Base-by-base conservation (phyloP, 805 yeast species). In the Kodamaea kaohsiungensis region DNA sequence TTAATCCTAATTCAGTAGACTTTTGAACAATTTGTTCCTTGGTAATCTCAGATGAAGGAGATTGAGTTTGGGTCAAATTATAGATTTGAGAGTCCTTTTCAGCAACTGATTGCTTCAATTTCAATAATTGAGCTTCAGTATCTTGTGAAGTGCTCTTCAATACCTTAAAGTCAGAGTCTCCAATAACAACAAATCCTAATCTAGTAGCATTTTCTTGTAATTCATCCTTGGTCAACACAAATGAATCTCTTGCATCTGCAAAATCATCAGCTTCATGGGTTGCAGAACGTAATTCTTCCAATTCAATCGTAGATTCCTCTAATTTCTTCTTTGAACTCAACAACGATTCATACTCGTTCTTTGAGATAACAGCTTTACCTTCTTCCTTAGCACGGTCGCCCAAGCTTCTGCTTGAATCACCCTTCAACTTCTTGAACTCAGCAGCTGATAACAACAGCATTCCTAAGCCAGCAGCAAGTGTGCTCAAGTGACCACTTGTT, bases 1-100 rank as follows among this genome's bases (percentile, higher is more conserved):
- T 68, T 49, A 76, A 57, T 7, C 72, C 78, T 43, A 65, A 62
- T 17, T 69, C 73, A 5, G 61, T 53, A 62, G 70, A 72, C 37
- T 61, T 61, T 16, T 56, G 64, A 12, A 61, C 54, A 9, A 70
- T 48, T 2, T 47, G 48, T 48, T 64, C 72, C 56, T 65, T 71
- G n/a, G 65, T 59, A 8, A 54, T 52, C 8, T 50, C 55, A 1
- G 58, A 52, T 22, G 52, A 30, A 8, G 53, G 27, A 9, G 48
- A 48, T 30, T 59, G 58, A 13, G 55, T 56, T 30, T 59, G 58
- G 10, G 55, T 56, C 54, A 69, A 58, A n/a, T 58, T 54, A 50
- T 56, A 65, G 7, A 71, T 60, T 43, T 65, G 63, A 4, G 70
- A 59, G 25, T 73, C 77, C 46, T 65, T 68, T 48, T 68, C 71